phyloP scores from a whole-genome alignment of 2,329 filamentous ascomycete species.

The Penicillium polonicum region DNA sequence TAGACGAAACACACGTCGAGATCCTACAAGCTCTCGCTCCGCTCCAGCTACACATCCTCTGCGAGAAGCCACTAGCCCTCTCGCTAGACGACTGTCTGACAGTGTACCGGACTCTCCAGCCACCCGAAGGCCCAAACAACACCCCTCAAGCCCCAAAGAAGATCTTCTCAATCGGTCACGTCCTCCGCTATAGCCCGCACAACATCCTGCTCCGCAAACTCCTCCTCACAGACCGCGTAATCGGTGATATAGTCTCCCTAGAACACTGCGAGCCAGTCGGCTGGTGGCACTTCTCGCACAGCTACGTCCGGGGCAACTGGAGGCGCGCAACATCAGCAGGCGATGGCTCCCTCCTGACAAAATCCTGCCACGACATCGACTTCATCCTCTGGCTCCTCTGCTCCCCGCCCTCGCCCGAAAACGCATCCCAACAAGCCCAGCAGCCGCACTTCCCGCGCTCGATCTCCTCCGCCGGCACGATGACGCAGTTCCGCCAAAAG shows the following conservation, averaged over 20 bases:
- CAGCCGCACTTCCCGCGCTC: conserved; percentile 69
- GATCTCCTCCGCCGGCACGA: conserved; percentile 71
- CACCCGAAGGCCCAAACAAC: conserved; percentile 17
- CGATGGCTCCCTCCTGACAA: conserved; percentile 78
- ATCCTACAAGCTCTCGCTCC: conserved; percentile 73
- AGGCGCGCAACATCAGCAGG: conserved; percentile 71
- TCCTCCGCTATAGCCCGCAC: conserved; percentile 88
- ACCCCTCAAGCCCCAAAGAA: conserved; percentile 31
- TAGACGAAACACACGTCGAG: conserved; percentile 85
- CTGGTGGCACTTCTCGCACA: conserved; percentile 93
- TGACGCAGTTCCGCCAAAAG: conserved; percentile 73
- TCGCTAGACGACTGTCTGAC: conserved; percentile 73
- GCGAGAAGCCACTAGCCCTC: conserved; percentile 90
- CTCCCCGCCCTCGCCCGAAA: conserved; percentile 56
- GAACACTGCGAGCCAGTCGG: conserved; percentile 94
- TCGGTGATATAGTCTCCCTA: conserved; percentile 82
- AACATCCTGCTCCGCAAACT: conserved; percentile 81
- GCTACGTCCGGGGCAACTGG: conserved; percentile 92
- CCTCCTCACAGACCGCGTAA: conserved; percentile 68
- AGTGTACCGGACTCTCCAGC: conserved; percentile 54
- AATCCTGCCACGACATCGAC: conserved; percentile 95
- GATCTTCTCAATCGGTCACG: conserved; percentile 90
- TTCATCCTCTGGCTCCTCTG: conserved; percentile 87
- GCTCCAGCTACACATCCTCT: conserved; percentile 76
- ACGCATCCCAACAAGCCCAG: conserved; percentile 29